These are phyloP conservation scores for Scedosporium dehoogii DNA, from an alignment of 2,329 filamentous ascomycete species.

Conservation along the genomic window DNA sequence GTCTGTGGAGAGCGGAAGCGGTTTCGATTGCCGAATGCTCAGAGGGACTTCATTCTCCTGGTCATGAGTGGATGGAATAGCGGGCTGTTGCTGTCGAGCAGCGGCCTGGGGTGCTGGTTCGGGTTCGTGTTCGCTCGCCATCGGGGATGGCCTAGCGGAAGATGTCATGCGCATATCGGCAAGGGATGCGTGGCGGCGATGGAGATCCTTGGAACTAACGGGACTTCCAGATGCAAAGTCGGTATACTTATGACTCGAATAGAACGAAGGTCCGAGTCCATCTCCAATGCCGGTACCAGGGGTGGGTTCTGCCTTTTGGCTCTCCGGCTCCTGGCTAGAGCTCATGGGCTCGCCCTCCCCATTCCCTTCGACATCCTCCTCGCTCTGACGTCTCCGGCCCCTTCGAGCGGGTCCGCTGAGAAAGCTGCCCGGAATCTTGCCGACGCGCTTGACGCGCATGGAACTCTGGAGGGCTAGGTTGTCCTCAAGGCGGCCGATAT, in stretches of 20 bases:
- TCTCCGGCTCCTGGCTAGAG: conserved; percentile 31
- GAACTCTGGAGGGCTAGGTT: conserved; percentile 60
- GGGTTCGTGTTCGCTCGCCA: background rate
- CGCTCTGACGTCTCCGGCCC: conserved; percentile 57
- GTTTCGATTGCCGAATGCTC: conserved; percentile 54
- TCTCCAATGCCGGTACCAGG: conserved; percentile 17
- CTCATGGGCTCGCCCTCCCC: conserved; percentile 27
- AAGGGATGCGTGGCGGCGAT: conserved; percentile 28
- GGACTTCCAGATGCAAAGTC: conserved; percentile 51
- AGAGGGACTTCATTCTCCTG: conserved; percentile 77
- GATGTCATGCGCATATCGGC: conserved; percentile 23
- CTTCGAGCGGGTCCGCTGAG: conserved; percentile 71
- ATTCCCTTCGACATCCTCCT: conserved; percentile 46
- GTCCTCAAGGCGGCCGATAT: conserved; percentile 46
- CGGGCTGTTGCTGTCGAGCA: conserved; percentile 29
- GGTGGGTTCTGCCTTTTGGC: conserved; percentile 19
- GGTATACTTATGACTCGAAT: conserved; percentile 19
- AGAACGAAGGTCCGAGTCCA: conserved; percentile 32
- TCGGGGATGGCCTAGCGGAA: conserved; percentile 19
- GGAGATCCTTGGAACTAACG: conserved; percentile 34
- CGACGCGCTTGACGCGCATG: conserved; percentile 67
- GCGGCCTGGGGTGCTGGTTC: background rate
- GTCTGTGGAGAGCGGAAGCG: conserved; percentile 29
- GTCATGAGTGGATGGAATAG: conserved; percentile 56
- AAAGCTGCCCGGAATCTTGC: conserved; percentile 66